phyloP scores from a whole-genome alignment of 352 stramenopile genomes.

The Globisporangium apiculatum region DNA sequence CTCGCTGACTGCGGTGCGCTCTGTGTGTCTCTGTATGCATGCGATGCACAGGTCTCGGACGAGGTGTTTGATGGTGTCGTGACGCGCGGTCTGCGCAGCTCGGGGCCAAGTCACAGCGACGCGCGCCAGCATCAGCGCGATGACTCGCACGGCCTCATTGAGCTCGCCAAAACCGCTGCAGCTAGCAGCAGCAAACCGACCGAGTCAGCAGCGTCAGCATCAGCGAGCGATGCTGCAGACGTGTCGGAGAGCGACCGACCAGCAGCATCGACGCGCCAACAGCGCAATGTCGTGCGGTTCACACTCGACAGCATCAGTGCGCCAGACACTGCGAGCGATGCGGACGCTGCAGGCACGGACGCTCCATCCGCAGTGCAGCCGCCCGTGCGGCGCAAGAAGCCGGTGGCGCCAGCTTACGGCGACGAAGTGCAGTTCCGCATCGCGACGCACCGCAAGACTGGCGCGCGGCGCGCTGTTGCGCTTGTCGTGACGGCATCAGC shows the following conservation, averaged over 20 bases:
- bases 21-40: not conserved
- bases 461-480: slow-evolving; percentile 56
- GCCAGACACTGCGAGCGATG: not conserved
- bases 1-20: not conserved
- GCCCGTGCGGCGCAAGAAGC: slow-evolving; percentile 6
- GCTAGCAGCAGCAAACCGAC: slow-evolving; percentile 1
- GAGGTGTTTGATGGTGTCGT: slow-evolving; percentile 52
- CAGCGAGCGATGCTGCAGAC: not conserved
- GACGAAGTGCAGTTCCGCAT: slow-evolving; percentile 73
- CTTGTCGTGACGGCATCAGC: slow-evolving; percentile 51
- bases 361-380: not conserved
- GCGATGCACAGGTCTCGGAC: slow-evolving; percentile 25
- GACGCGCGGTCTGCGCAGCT: slow-evolving; percentile 48
- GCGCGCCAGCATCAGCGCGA: slow-evolving; percentile 9
- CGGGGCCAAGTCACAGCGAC: slow-evolving; percentile 16
- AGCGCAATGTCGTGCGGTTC: slow-evolving; percentile 42
- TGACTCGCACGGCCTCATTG: slow-evolving; percentile 11
- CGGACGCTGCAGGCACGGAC: no score
- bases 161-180: slow-evolving; percentile 6
- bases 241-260: not conserved
- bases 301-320: slow-evolving; percentile 38
- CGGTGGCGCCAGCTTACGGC: slow-evolving; percentile 39
- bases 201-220: not conserved
- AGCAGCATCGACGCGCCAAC: slow-evolving; percentile 2
- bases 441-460: slow-evolving; percentile 60